Percentiles rank a stretch among this genome's conserved stretches.
Conservation (phyloP, 257 asterid genomes). For the Solanum gandarillasii region DNA sequence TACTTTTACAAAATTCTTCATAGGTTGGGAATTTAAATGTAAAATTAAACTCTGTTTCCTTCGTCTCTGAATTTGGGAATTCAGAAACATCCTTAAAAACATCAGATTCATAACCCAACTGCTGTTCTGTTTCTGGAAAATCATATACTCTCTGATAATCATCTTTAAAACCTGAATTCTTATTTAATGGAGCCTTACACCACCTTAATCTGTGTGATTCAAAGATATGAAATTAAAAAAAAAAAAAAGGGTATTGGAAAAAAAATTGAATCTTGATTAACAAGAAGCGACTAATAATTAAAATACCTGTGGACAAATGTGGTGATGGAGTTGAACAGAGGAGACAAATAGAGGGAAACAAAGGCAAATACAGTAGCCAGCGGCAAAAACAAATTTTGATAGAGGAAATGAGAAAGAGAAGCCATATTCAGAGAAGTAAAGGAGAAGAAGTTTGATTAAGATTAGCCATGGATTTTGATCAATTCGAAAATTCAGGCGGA, state of each 20-base stretch:
- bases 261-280: background rate
- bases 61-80: constrained; percentile 12
- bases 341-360: constrained; percentile 25
- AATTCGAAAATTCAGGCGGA: constrained; percentile 9
- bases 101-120: background rate
- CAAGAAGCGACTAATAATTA: background rate
- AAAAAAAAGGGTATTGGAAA: too few relatives aligned
- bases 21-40: constrained; percentile 54
- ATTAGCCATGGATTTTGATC: background rate
- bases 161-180: background rate
- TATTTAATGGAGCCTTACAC: background rate
- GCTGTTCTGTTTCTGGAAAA: constrained; percentile 8
- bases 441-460: background rate
- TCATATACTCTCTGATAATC: background rate
- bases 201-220: constrained; percentile 19
- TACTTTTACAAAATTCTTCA: constrained; percentile 44
- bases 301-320: constrained; percentile 39
- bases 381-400: background rate
- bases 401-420: constrained; percentile 12
- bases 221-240: background rate
- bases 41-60: constrained; percentile 22
- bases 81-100: constrained; percentile 9
- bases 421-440: constrained; percentile 26
- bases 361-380: constrained; percentile 5
- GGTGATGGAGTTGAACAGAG: constrained; percentile 31